These are phyloP conservation scores for Chloromonas sp. DNA, from an alignment of 163 green algal genomes.

Conservation along the genomic window DNA sequence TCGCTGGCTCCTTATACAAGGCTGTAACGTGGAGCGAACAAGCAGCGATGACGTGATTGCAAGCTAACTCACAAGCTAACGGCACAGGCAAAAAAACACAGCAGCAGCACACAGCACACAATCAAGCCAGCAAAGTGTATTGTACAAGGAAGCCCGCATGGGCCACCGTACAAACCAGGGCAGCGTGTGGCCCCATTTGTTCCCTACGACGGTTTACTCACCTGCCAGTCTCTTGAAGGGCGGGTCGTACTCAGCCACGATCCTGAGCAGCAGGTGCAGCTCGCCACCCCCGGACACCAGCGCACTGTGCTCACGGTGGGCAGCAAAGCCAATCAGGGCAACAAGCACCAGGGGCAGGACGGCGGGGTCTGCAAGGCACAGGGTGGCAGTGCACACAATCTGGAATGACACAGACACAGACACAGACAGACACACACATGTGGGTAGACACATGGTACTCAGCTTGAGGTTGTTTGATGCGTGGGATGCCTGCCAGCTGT, in stretches of 20 bases:
- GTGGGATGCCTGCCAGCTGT: neutral
- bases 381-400: neutral
- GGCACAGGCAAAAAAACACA: neutral
- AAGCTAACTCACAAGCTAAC: too few species aligned
- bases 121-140: neutral
- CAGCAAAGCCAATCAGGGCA: slow-evolving; percentile 34
- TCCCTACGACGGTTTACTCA: neutral
- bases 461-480: neutral
- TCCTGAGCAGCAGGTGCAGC: slow-evolving; percentile 40
- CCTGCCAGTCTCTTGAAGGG: slow-evolving; percentile 43
- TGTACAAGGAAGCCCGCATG: neutral
- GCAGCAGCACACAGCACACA: neutral
- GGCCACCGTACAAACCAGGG: too few species aligned
- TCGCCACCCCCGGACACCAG: slow-evolving; percentile 7
- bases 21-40: too few species aligned
- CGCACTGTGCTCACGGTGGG: slow-evolving; percentile 17
- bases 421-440: neutral
- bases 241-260: slow-evolving; percentile 43
- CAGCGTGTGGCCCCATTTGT: too few species aligned
- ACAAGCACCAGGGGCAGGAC: slow-evolving; percentile 48
- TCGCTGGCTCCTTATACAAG: too few species aligned
- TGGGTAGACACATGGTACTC: neutral
- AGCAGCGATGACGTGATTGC: too few species aligned
- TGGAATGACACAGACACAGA: neutral
- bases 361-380: slow-evolving; percentile 24